phyloP scores from a whole-genome alignment of 306 rosid genomes.

The Trichosanthes cucumerina region DNA sequence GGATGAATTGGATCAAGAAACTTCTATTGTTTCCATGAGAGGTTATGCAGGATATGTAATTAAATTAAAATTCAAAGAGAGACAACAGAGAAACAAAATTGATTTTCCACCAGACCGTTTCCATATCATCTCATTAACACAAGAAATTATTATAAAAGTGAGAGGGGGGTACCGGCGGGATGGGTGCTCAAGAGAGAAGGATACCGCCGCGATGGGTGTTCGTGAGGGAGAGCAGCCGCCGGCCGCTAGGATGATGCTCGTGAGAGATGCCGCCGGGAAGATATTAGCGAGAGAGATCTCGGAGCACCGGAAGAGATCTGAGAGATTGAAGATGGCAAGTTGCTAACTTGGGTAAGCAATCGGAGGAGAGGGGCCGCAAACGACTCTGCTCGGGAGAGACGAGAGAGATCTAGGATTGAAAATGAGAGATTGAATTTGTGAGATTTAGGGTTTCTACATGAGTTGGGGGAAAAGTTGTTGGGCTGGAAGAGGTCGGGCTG shows the following conservation, averaged over 20 bases:
- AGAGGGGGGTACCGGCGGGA: not conserved
- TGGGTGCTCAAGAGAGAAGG: not conserved
- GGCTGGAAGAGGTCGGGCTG: not conserved
- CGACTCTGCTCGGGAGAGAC: not conserved
- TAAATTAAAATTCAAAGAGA: not conserved
- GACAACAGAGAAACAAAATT: not conserved
- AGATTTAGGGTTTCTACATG: not conserved
- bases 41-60: not conserved
- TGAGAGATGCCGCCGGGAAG: not conserved
- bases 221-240: not conserved
- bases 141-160: not conserved
- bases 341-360: not conserved
- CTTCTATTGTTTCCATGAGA: not conserved
- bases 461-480: not conserved
- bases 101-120: not conserved
- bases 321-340: not conserved
- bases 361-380: not conserved
- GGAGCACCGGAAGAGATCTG: not conserved
- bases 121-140: not conserved
- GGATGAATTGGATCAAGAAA: not conserved
- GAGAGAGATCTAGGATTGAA: not conserved
- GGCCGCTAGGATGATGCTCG: not conserved
- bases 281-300: not conserved
- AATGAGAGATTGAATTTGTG: not conserved
- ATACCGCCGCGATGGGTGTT: not conserved